Evolutionary conservation across 768 basidiomycete genomes (phyloP).

Genomic region (Cystofilobasidium bisporidii): DNA sequence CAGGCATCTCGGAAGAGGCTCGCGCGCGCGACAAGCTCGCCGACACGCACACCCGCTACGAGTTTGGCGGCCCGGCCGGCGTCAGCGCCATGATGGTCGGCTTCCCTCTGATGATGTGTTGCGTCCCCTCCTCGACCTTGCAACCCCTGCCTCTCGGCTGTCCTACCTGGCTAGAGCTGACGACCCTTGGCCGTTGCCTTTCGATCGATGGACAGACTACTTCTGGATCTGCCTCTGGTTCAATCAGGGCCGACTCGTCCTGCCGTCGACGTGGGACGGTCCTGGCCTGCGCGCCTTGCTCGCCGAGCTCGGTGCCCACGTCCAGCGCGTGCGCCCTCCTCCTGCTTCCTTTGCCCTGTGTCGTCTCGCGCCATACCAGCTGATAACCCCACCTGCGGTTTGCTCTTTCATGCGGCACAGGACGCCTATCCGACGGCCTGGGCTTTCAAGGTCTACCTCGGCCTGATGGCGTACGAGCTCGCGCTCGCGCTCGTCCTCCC

Average conservation of each 20-base stretch:
- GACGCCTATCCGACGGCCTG: conserved; percentile 82
- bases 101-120: conserved; percentile 85
- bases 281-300: conserved; percentile 71
- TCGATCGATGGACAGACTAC: conserved; percentile 59
- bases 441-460: conserved; percentile 82
- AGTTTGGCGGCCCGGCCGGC: conserved; percentile 91
- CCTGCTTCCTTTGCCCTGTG: neutral
- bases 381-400: too few species aligned
- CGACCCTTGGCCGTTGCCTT: neutral
- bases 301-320: conserved; percentile 70
- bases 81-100: conserved; percentile 86
- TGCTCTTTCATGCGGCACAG: conserved; percentile 42
- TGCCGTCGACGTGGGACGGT: conserved; percentile 50
- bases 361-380: too few species aligned
- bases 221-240: conserved; percentile 96
- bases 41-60: conserved; percentile 49
- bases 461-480: conserved; percentile 79
- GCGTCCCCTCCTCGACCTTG: too few species aligned
- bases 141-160: neutral
- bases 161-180: neutral
- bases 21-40: conserved; percentile 1
- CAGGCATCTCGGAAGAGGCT: conserved; percentile 1
- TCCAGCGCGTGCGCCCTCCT: conserved; percentile 53
- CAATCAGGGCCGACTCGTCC: conserved; percentile 73
- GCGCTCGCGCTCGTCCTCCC: conserved; percentile 82